Conservation (phyloP, 139 green algal genomes). For the Chlorella sorokiniana region DNA sequence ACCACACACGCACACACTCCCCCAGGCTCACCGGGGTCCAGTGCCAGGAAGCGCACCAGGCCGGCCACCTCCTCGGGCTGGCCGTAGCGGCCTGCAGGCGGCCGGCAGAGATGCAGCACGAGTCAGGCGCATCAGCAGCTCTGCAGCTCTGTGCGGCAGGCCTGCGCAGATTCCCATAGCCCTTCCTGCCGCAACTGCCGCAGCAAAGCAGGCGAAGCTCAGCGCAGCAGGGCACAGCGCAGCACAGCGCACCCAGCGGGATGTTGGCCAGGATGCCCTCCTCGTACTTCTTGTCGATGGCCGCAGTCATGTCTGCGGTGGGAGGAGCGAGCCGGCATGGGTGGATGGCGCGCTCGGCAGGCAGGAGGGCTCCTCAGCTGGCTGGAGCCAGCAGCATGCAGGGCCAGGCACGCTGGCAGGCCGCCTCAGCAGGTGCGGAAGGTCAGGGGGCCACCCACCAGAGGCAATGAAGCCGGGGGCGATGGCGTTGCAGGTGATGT, state of each 20-base stretch:
- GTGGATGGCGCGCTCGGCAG: neutral
- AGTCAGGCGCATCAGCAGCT: no score
- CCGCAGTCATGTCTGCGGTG: conserved; percentile 77
- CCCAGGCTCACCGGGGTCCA: conserved; percentile 89
- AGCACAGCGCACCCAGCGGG: conserved; percentile 69
- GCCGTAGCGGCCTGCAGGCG: conserved; percentile 76
- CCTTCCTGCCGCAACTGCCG: no score
- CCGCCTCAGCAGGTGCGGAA: neutral
- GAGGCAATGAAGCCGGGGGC: conserved; percentile 91
- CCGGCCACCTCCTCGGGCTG: conserved; percentile 90
- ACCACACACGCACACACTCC: no score
- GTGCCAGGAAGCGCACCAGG: conserved; percentile 84
- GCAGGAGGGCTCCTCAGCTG: neutral
- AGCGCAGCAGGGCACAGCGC: neutral
- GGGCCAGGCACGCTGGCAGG: no score
- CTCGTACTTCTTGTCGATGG: conserved; percentile 91
- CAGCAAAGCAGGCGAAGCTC: neutral
- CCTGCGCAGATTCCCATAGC: no score
- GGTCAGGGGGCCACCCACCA: neutral
- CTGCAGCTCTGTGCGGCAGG: no score
- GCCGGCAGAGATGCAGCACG: no score
- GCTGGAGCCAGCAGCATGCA: no score
- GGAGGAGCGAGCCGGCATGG: neutral
- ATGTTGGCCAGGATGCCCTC: conserved; percentile 83
- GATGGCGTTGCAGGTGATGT: conserved; percentile 86